Evolutionary conservation across 2,329 filamentous ascomycete species (phyloP), one percentile per base, ranked within the genome.

Genomic region (Juglanconis oblonga): DNA sequence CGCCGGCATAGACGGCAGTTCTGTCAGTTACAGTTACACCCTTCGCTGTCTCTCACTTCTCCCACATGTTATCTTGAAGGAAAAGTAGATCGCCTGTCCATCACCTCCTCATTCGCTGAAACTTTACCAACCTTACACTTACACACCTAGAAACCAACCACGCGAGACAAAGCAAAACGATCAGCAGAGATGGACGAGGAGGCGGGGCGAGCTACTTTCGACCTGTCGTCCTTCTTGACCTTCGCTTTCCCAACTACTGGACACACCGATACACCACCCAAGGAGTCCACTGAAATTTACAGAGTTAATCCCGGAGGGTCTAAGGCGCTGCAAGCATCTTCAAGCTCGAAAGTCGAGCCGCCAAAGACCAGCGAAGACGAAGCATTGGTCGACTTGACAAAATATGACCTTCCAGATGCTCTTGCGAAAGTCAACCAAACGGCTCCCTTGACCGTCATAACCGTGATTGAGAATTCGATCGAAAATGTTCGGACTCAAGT

Each of bases 331-430:
- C 31, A 45, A 35, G n/a, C 9, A 4, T 4, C 9, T n/a, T 17
- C 9, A 9, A 47, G 10, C 8, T 13, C 29, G 5, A 8, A 36
- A 13, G 5, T 45, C 42, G 3, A 24, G 32, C 7, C 4, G 29
- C 4, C 24, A 14, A 3, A 29, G 31, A 29, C 5, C 50, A 40
- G 17, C 32, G 24, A 69, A 31, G 68, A 72, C 14, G 62, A 69
- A 49, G 58, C 64, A 3, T 64, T 70, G 3, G 69, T 76, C 38
- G 76, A 81, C 65, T 83, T 81, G 79, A 74, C 71, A 42, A 69
- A 73, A 54, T 82, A 80, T 63, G 73, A 76, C 3, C 79, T 80
- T 4, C 82, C 82, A 0, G 64, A 67, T 10, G 75, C 73, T 0
- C 67, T 85, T 6, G 69, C 60, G 4, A 71, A 75, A 35, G 66